Percentiles rank a stretch among this genome's conserved stretches.
Conservation (phyloP, 1,284 basidiomycete species). For the Tilletia caries region DNA sequence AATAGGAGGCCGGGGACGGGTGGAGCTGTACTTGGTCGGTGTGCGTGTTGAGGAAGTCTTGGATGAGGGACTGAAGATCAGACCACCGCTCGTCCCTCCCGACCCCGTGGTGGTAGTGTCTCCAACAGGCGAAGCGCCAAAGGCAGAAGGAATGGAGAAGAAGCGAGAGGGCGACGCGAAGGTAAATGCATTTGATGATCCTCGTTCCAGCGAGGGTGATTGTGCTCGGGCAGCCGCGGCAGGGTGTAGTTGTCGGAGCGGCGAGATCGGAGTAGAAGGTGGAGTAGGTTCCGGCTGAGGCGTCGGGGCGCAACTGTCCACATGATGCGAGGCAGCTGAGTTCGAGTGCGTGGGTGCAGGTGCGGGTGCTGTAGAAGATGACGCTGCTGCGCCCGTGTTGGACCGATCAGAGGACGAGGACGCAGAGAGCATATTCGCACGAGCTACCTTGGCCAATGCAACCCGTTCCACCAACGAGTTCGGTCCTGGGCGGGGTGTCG, state of each 20-base stretch:
- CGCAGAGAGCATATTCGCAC: neutral
- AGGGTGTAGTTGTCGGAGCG: neutral
- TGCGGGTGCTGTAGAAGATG: neutral
- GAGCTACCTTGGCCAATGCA: neutral
- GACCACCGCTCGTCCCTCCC: neutral
- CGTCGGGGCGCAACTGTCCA: neutral
- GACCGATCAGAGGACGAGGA: constrained; percentile 4
- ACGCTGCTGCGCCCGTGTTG: neutral
- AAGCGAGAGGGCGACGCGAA: constrained; percentile 7
- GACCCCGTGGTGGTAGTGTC: neutral
- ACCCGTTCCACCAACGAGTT: neutral
- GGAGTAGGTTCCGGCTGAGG: neutral
- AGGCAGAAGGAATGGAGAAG: neutral
- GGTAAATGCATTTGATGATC: neutral
- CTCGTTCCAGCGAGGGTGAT: too few relatives aligned
- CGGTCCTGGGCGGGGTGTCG: neutral
- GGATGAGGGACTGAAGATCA: neutral
- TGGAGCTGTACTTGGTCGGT: neutral
- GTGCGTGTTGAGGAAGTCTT: neutral
- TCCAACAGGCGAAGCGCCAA: neutral
- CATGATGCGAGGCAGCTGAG: neutral
- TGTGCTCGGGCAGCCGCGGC: too few relatives aligned
- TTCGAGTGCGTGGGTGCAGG: neutral
- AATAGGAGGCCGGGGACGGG: neutral
- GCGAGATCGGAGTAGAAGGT: neutral